A percentile compares a stretch with the other conserved stretches of the same genome.
Evolutionary conservation across 2,329 filamentous ascomycete species (phyloP).

Genomic region (Neofusicoccum cordaticola): DNA sequence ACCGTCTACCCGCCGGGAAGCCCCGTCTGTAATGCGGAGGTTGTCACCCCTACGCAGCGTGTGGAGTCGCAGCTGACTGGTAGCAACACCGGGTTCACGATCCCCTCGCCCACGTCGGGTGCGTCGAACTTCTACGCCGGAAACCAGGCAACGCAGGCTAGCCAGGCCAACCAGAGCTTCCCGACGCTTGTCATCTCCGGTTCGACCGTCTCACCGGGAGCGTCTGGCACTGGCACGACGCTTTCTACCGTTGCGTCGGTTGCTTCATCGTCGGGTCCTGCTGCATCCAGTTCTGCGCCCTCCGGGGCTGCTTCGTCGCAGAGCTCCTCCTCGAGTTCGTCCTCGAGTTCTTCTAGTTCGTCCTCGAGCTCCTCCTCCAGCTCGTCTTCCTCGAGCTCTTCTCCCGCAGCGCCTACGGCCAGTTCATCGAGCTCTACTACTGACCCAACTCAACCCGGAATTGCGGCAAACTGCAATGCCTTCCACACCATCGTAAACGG

Average conservation of each 20-base stretch:
- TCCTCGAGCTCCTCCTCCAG: not conserved
- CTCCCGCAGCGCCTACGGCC: not conserved
- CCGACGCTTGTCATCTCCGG: not conserved
- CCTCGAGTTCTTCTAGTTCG: not conserved
- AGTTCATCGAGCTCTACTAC: not conserved
- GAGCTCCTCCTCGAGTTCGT: not conserved
- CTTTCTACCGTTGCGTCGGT: too few relatives aligned
- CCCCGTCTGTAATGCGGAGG: not conserved
- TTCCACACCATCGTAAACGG: not conserved
- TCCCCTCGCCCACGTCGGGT: not conserved
- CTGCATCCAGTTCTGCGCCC: not conserved
- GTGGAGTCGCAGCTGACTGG: not conserved
- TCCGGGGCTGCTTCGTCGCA: not conserved
- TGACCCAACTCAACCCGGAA: too few relatives aligned
- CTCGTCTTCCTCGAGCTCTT: not conserved
- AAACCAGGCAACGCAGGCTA: not conserved
- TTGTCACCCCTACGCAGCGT: not conserved
- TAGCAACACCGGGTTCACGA: not conserved
- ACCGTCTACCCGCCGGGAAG: constrained; percentile 10
- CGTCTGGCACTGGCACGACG: not conserved
- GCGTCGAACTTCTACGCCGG: not conserved
- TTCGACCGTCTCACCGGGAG: not conserved
- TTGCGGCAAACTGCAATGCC: too few relatives aligned
- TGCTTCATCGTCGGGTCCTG: too few relatives aligned
- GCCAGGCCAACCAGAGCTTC: not conserved